Evolutionary conservation across 148 eudicot species (phyloP), one percentile per base, ranked within the genome.

Genomic region (Heliamphora exappendiculata): DNA sequence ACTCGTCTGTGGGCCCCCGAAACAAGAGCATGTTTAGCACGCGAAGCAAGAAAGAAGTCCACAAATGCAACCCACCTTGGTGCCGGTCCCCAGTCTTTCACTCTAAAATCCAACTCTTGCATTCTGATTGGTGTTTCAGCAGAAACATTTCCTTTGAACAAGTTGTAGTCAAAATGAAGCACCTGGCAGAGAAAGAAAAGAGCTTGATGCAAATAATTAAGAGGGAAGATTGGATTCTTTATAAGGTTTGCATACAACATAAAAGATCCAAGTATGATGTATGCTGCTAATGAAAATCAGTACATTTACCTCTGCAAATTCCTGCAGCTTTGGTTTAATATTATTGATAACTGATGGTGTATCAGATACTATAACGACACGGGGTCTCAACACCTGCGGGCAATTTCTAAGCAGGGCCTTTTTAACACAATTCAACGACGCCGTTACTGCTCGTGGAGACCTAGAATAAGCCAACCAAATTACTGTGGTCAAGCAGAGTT

Each of bases 1-100:
- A 93, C 90, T 51, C 98, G 96, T 64, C 94, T 83, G 20, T 91
- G 87, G 55, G 98, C 98, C 29, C 98, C 98, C 7, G 96, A 84
- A 50, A 93, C 80, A 54, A 93, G 91, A 33, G 98, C 92, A 77
- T 93, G 86, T 75, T 87, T 89, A 16, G 94, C 96, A 42, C 89
- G 93, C 16, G 98, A 87, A 42, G 98, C 98, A 28, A 93, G 88
- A 72, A 93, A 93, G 86, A 93, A 93, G 80, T 93, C 98, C 20
- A 91, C 98, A 85, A 93, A 93, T 66, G 98, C 98, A 76, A 93
- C 98, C 96, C 98, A 93, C 80, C 98, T 86, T 22, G 98, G 98
- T 36, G 96, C 94, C 26, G 98, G 96, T 8, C 98, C 98, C 98
- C 98, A 93, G 67, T 93, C 98, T 82, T 85, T 91, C 42, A 77